A percentile compares a stretch with the other conserved stretches of the same genome.
phyloP scores from a whole-genome alignment of 2,329 filamentous ascomycete species.

The Dothistroma septosporum region DNA sequence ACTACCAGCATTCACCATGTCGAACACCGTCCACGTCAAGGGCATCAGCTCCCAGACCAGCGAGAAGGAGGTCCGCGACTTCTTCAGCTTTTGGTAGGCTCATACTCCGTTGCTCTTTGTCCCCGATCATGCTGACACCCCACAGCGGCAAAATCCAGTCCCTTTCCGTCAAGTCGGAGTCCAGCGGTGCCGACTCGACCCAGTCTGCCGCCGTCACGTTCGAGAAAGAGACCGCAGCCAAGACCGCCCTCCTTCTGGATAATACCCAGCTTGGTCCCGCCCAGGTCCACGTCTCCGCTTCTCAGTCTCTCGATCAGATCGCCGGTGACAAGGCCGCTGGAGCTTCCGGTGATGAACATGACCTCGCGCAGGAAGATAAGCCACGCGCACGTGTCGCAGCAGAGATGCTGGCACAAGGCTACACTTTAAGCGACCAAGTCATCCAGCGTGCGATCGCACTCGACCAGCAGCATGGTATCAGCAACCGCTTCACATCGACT shows the following conservation, averaged over 20 bases:
- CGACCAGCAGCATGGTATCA: constrained; percentile 85
- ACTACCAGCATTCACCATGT: constrained; percentile 37
- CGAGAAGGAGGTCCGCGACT: constrained; percentile 89
- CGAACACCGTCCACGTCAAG: constrained; percentile 76
- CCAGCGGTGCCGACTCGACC: constrained; percentile 53
- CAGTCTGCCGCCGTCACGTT: constrained; percentile 92
- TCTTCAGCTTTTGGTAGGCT: constrained; percentile 89
- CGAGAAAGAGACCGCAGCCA: constrained; percentile 93
- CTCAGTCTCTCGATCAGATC: constrained; percentile 62
- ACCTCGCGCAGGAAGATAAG: constrained; percentile 94
- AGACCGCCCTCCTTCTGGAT: constrained; percentile 93
- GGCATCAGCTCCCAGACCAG: constrained; percentile 78
- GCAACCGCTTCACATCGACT: constrained; percentile 70
- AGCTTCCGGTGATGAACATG: constrained; percentile 47
- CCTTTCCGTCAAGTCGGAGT: constrained; percentile 67
- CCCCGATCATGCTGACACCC: constrained; percentile 7
- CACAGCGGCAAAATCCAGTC: constrained; percentile 82
- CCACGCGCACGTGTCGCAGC: constrained; percentile 88
- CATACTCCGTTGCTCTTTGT: constrained; percentile 4
- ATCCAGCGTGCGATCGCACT: constrained; percentile 81
- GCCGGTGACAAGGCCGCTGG: constrained; percentile 57
- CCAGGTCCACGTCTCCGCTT: constrained; percentile 73
- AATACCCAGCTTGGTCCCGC: constrained; percentile 84
- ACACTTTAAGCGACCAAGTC: constrained; percentile 71
- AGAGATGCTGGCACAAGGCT: constrained; percentile 95